A percentile compares a stretch with the other conserved stretches of the same genome.
These are phyloP conservation scores for Medicago ruthenica DNA, from an alignment of 306 rosid species.

Conservation along the genomic window DNA sequence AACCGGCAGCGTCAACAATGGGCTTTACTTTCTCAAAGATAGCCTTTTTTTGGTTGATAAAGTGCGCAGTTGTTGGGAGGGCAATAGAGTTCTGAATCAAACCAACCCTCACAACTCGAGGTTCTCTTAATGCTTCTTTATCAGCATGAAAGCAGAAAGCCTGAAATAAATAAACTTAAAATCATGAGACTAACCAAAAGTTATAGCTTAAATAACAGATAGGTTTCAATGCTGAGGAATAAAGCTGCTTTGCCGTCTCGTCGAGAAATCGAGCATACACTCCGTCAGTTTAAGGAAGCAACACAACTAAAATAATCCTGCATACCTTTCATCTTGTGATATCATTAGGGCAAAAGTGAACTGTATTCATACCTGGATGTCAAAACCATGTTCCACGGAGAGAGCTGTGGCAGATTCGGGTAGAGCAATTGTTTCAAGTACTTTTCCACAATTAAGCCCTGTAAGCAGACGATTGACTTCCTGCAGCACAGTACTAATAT, in stretches of 20 bases:
- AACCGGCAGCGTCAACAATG: conserved; percentile 84
- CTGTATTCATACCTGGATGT: conserved; percentile 64
- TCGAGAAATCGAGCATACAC: background rate
- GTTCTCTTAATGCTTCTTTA: conserved; percentile 72
- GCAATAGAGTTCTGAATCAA: conserved; percentile 82
- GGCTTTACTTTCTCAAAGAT: conserved; percentile 74
- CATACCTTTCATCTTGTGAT: background rate
- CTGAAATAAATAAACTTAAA: conserved; percentile 51
- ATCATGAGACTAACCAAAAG: conserved; percentile 26
- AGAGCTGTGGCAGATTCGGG: conserved; percentile 63
- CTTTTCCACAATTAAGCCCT: conserved; percentile 74
- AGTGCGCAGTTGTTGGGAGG: conserved; percentile 79
- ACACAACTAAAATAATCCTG: background rate
- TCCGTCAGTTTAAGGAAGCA: background rate
- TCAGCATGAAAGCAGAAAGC: conserved; percentile 78
- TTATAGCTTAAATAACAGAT: conserved; percentile 5
- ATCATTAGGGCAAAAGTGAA: background rate
- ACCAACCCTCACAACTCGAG: conserved; percentile 88
- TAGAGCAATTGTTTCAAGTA: conserved; percentile 53
- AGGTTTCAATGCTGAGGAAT: conserved; percentile 20
- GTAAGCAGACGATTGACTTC: conserved; percentile 86
- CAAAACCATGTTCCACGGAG: conserved; percentile 67
- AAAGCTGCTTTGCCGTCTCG: conserved; percentile 9
- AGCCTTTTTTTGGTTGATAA: conserved; percentile 76
- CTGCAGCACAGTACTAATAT: conserved; percentile 49